Evolutionary conservation across 1,139 yeast genomes (phyloP).

Genomic region (Protomyces inundatus): DNA sequence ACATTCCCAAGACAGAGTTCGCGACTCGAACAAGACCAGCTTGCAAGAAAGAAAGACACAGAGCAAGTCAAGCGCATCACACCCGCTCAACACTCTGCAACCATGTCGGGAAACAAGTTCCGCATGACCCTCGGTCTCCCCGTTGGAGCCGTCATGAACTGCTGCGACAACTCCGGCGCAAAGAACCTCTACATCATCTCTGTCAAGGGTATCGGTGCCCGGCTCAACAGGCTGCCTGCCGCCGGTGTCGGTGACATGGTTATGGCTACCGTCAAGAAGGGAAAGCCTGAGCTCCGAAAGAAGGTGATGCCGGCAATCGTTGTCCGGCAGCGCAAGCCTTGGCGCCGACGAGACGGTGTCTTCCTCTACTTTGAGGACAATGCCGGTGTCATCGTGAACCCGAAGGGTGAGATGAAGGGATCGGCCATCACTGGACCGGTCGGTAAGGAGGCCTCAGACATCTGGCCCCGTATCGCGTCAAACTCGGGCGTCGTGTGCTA

Average conservation of each 20-base stretch:
- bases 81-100: background rate
- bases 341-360: slow-evolving; percentile 99
- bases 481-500: slow-evolving; percentile 92
- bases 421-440: slow-evolving; percentile 99
- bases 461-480: slow-evolving; percentile 99
- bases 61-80: too few species aligned
- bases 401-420: slow-evolving; percentile 99
- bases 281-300: slow-evolving; percentile 99
- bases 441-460: slow-evolving; percentile 99
- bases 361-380: slow-evolving; percentile 99
- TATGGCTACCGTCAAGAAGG: slow-evolving; percentile 96
- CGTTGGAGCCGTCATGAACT: slow-evolving; percentile 99
- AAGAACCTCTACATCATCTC: slow-evolving; percentile 93
- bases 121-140: slow-evolving; percentile 99
- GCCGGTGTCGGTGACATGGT: slow-evolving; percentile 86
- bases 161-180: slow-evolving; percentile 99
- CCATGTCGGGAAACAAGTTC: slow-evolving; percentile 78
- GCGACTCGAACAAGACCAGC: background rate
- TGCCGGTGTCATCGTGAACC: slow-evolving; percentile 99
- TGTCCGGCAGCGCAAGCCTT: slow-evolving; percentile 98
- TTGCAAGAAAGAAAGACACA: background rate
- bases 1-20: too few species aligned
- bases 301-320: slow-evolving; percentile 99
- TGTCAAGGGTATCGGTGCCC: slow-evolving; percentile 99
- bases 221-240: slow-evolving; percentile 99